Base-by-base conservation (phyloP, 495 filamentous ascomycete genomes). In the Massariosphaeria phaeospora region DNA sequence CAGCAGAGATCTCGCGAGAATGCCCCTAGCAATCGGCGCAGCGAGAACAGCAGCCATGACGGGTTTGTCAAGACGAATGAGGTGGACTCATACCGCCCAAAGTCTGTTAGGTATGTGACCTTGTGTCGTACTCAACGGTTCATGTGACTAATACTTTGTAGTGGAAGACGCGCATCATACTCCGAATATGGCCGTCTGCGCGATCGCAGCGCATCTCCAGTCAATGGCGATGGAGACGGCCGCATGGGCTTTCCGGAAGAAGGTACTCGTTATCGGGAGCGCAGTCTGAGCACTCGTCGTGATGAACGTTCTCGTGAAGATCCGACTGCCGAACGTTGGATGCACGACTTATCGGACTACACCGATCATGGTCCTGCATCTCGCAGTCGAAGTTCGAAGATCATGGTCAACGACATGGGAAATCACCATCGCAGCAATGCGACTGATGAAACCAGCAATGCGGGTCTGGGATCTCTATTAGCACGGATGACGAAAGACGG, bases 151-250 rank as follows among this genome's bases (percentile, higher is more conserved):
- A n/a, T 11, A 21, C 20, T 5, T 48, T 21, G 12, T n/a, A 50
- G 54, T 24, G 29, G 24, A 5, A 15, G 40, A 31, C 50, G n/a
- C n/a, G n/a, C n/a, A n/a, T n/a, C n/a, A n/a, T n/a, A 61, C 23
- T 30, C 43, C 6, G 12, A 38, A 20, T 51, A 71, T 31, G 73
- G 75, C 29, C 71, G 76, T 31, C 71, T 80, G 46, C 78, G 84
- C 33, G 76, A 85, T 55, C 79, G 74, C 52, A 87, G 83, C 66
- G 84, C 86, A 12, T 95, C 89, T 2, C 90, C 90, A 3, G 69
- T 68, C 2, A 75, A 83, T 20, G n/a, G n/a, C n/a, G 80, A 84
- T 48, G 76, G 79, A n/a, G 79, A 84, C 57, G 78, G 78, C 12
- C 74, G 76, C 17, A 72, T 73, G 25, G 69, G 70, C 12, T 77